Conservation (phyloP, 257 asterid species). For the Scutellaria baicalensis region DNA sequence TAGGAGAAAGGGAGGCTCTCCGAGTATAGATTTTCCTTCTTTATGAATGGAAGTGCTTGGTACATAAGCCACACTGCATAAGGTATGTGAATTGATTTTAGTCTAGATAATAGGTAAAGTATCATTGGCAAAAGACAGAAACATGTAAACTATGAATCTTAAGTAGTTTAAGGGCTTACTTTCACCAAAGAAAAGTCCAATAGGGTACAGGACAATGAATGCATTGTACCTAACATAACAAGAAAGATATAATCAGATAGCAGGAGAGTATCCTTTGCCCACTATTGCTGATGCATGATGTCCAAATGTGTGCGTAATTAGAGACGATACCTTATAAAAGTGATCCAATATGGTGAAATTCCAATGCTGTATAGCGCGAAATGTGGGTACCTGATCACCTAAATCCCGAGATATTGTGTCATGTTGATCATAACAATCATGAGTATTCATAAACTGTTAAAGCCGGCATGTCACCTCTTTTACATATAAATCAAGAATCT, state of each 20-base stretch:
- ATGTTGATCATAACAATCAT: neutral
- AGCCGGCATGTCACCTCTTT: neutral
- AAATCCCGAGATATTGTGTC: neutral
- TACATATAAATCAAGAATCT: no score
- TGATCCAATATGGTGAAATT: conserved; percentile 58
- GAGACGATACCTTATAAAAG: conserved; percentile 55
- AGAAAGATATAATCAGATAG: neutral
- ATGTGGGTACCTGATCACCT: conserved; percentile 83
- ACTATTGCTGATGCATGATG: neutral
- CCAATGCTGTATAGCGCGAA: conserved; percentile 59
- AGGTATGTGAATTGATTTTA: neutral
- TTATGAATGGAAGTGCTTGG: conserved; percentile 75
- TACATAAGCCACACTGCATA: conserved; percentile 89
- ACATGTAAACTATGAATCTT: neutral
- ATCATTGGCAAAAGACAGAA: neutral
- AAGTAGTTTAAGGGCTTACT: conserved; percentile 45
- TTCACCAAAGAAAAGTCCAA: conserved; percentile 86
- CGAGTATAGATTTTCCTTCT: conserved; percentile 54
- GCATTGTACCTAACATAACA: conserved; percentile 65
- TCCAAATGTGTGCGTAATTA: neutral
- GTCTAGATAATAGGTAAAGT: neutral
- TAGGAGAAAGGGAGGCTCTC: conserved; percentile 65
- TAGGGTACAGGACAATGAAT: conserved; percentile 78
- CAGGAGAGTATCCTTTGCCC: neutral
- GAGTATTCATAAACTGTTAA: neutral